Evolutionary conservation across 2,329 filamentous ascomycete species (phyloP).

Genomic region (Gaeumannomyces tritici): DNA sequence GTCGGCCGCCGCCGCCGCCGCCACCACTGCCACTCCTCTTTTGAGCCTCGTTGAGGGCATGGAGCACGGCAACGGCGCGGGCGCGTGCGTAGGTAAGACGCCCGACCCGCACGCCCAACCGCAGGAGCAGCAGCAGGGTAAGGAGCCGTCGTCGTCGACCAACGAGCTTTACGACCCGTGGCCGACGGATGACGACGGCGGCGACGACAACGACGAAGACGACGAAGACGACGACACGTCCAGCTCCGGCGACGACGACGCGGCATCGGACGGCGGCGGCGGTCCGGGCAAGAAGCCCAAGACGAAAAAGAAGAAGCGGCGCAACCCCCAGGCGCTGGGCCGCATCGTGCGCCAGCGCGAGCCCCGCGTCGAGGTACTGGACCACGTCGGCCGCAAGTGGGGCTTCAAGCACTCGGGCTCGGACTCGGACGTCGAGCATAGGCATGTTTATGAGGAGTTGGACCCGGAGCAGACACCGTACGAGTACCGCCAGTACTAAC

Average conservation of each 20-base stretch:
- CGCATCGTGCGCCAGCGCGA: neutral
- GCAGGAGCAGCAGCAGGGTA: neutral
- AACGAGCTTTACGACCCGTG: too few relatives aligned
- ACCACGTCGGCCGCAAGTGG: neutral
- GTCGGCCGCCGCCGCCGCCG: too few relatives aligned
- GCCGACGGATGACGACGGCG: neutral
- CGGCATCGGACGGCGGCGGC: too few relatives aligned
- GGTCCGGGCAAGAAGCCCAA: too few relatives aligned
- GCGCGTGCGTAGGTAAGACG: neutral
- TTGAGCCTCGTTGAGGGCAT: neutral
- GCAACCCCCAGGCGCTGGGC: too few relatives aligned
- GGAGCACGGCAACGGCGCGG: too few relatives aligned
- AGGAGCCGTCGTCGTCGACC: neutral
- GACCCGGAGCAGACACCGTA: neutral
- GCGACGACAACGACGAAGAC: too few relatives aligned
- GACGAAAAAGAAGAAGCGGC: neutral
- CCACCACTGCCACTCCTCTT: neutral
- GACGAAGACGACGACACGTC: neutral
- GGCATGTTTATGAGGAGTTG: neutral
- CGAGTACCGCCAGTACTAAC: neutral
- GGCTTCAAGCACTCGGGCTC: neutral
- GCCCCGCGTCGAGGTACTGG: neutral
- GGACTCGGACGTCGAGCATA: neutral
- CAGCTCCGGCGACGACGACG: neutral
- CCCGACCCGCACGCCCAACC: neutral